Evolutionary conservation across 148 eudicot species (phyloP), one percentile per base, ranked within the genome.

Genomic region (Rhododendron mucronatum): DNA sequence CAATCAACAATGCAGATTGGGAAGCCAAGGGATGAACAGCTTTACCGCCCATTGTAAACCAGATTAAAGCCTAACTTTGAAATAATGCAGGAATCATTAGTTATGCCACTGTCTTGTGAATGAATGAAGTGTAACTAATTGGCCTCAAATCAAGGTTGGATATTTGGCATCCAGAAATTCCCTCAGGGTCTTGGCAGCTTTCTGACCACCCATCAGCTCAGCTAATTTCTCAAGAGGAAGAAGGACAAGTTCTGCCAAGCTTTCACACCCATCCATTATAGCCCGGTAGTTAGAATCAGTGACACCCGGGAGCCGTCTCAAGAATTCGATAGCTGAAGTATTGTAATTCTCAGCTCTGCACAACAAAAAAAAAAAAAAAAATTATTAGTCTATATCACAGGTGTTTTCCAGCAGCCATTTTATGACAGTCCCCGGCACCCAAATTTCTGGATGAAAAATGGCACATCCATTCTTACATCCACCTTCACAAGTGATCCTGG

Each of bases 151-250:
- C 93, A 97, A 87, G 75, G 94, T 95, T 80, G 99, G 99, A 84
- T 95, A 97, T 92, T 95, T 97, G 87, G 99, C 99, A 89, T 97
- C 99, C 81, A 97, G 98, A 87, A 97, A 97, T 83, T 97, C 99
- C 87, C 96, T 90, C 84, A 95, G 92, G 18, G 93, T 93, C 80
- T 91, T 94, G 82, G 98, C 99, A 82, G 98, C 91, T 90, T 93
- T 97, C 86, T 91, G 98, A 80, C 99, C 96, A 65, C 99, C 99
- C 98, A 97, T 97, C 82, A 97, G 87, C 86, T 91, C 96, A 11
- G 94, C 94, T 20, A 97, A 89, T 84, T 91, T 93, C 91, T 97
- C 99, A 21, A 92, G 30, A 1, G 99, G 96, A 84, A 97, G 94
- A 83, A 93, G 86, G 51, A 98, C 95, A 84, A 97, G 91, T 85